phyloP scores from a whole-genome alignment of 192 early-diverging fungal species.

The Piromyces finnis region DNA sequence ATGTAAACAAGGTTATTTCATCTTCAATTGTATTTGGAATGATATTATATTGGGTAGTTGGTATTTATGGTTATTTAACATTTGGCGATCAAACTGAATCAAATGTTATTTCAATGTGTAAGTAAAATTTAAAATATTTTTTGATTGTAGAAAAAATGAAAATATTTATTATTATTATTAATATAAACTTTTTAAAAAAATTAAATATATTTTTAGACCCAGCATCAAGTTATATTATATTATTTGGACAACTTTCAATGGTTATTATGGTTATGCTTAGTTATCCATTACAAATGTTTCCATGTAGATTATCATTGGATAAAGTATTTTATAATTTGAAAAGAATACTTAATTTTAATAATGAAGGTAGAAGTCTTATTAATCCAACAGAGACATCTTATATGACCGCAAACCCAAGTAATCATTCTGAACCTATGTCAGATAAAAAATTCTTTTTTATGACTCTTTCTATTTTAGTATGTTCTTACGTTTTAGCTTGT shows the following conservation, averaged over 20 bases:
- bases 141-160: too few species aligned
- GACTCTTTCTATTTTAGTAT: conserved; percentile 46
- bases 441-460: conserved; percentile 14
- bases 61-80: conserved; percentile 75
- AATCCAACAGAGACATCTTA: not conserved
- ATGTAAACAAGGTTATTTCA: conserved; percentile 47
- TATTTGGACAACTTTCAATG: conserved; percentile 71
- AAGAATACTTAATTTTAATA: not conserved
- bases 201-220: conserved; percentile 53
- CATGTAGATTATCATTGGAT: conserved; percentile 70
- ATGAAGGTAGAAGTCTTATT: not conserved
- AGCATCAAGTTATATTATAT: conserved; percentile 35
- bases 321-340: conserved; percentile 40
- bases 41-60: conserved; percentile 67
- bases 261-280: conserved; percentile 75
- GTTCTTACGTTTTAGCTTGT: conserved; percentile 48
- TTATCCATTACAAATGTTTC: conserved; percentile 87
- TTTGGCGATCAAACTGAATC: conserved; percentile 66
- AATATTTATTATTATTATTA: too few species aligned
- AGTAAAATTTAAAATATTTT: too few species aligned
- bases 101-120: conserved; percentile 71
- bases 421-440: conserved; percentile 1
- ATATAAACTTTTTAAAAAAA: too few species aligned
- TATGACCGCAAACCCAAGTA: conserved; percentile 2
- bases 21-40: conserved; percentile 60